Evolutionary conservation across 139 green algal genomes (phyloP).

Genomic region (Dunaliella sp.): DNA sequence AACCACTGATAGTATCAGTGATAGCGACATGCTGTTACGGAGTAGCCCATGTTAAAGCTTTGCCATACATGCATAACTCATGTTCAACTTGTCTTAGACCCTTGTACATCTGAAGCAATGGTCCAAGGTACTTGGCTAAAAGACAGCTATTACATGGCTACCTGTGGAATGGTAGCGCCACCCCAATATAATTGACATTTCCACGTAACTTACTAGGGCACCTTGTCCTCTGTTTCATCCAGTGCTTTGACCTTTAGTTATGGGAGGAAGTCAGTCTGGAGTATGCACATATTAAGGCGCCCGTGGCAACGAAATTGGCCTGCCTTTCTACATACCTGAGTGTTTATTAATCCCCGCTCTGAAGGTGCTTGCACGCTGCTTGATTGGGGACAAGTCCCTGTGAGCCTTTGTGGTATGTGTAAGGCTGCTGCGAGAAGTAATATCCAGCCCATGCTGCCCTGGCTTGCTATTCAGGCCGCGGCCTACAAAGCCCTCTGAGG

Average conservation of each 20-base stretch:
- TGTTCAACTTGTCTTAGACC: too few species aligned
- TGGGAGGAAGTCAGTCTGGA: background rate
- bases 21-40: too few species aligned
- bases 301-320: too few species aligned
- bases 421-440: background rate
- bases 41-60: too few species aligned
- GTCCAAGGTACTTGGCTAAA: too few species aligned
- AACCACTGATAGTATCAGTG: too few species aligned
- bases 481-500: background rate
- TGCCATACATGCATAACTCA: too few species aligned
- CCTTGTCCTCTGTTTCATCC: too few species aligned
- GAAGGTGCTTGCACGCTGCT: conserved; percentile 35
- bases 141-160: background rate
- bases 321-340: conserved; percentile 19
- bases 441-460: background rate
- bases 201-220: background rate
- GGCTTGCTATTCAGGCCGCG: background rate
- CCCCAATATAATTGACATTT: background rate
- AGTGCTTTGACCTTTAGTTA: background rate
- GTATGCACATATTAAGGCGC: too few species aligned
- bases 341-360: conserved; percentile 27
- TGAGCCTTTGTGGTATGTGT: background rate
- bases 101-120: too few species aligned
- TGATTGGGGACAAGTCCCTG: conserved; percentile 17
- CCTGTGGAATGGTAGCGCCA: background rate